Evolutionary conservation across 805 yeast species (phyloP), one percentile per base, ranked within the genome.

Genomic region (Barnettozyma sucrosica): DNA sequence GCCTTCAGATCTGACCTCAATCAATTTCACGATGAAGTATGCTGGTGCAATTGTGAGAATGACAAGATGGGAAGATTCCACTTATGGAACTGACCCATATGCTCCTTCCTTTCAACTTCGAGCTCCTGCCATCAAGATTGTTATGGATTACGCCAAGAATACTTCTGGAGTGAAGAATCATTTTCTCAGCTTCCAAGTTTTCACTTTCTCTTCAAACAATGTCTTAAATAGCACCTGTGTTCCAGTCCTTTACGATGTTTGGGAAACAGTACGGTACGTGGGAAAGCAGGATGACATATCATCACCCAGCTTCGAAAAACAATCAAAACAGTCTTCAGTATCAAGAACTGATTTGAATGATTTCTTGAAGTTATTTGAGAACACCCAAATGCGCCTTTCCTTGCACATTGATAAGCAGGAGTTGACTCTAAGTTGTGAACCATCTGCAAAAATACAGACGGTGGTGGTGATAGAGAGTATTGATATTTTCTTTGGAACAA

Each of bases 361-460:
- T 43, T 60, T 77, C 36, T 71, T 76, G 19, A 65, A 69, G 5
- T 38, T 84, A 3, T 61, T 85, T 24, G 69, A 73, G 36, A 76
- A 78, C 25, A 61, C 84, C 45, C 89, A 85, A 52, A 55, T 88
- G 25, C 80, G 79, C 44, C 64, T 85, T 46, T 80, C 84, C 1
- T 53, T 90, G 7, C 71, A 75, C 36, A 75, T 90, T 45, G 89
- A 80, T 19, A 77, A 81, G 30, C 99, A 93, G 61, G 77, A 76
- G 39, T 62, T 93, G 20, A 76, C 85, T 3, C 69, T 93, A 45
- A 85, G 95, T 55, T 93, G 99, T 72, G 92, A 87, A 51, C 99
- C 99, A 1, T 83, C 83, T 16, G 98, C 98, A 0, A 89, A 87
- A 60, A 93, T 93, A 2, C 89, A 89, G 34, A 95, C 97, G 0